Base-by-base conservation (phyloP, 1,284 basidiomycete genomes). In the Cryptococcus depauperatus region DNA sequence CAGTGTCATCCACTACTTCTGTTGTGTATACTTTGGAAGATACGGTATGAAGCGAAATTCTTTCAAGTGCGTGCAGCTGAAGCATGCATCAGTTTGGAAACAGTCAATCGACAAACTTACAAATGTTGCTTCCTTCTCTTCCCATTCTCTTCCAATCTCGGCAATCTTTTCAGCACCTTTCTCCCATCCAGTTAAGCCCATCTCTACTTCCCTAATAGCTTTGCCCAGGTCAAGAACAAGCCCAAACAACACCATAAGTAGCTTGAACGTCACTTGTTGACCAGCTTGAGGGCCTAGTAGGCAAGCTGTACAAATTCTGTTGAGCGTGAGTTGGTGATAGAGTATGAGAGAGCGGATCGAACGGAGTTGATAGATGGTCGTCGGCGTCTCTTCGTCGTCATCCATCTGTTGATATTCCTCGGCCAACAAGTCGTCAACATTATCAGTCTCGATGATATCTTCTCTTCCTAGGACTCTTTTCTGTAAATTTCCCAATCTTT, bases 281-380 rank as follows among this genome's bases (percentile, higher is more conserved):
- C 77, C 76, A 0, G 83, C 79, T 29, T 83, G 53, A 22, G 59
- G 51, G 6, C 48, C 74, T 27, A 90, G 69, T n/a, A 90, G 71
- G 60, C 85, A 89, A 10, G 84, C 81, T 43, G 76, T 80, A 22
- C 89, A 74, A 25, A 91, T 81, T 50, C 82, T 77, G 60, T 90
- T 83, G 54, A 91, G 68, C 41, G 85, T 70, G 5, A 70, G 65
- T 2, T 84, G 83, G 66, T 91, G 87, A 33, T 77, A 75, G 9
- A 77, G 73, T 0, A 83, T 78, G 10, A 90, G 74, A 18, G 80
- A 76, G 62, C 88, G 88, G 5, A 88, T 79, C 50, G 88, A 85
- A 13, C 62, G 61, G 4, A 68, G 58, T 21, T 63, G 58, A 21
- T 56, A 41, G 2, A 58, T 45, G 18, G 39, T 50, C 2, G 54